Evolutionary conservation across 768 basidiomycete genomes (phyloP), one percentile per base, ranked within the genome.

Genomic region (Collybiopsis luxurians): DNA sequence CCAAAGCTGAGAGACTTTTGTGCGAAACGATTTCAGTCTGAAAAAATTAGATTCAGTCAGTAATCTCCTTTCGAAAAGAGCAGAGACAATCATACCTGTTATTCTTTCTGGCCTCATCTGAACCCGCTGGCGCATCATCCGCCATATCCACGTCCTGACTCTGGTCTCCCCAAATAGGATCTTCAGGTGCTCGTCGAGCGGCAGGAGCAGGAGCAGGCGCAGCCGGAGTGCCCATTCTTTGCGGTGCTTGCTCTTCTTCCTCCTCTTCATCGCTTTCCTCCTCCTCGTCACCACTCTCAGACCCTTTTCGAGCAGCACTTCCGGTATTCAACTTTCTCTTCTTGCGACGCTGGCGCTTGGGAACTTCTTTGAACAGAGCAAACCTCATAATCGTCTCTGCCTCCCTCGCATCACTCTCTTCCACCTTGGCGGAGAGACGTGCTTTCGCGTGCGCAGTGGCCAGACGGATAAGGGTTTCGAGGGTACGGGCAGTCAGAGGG

Each of bases 371-470:
- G 83, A 95, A 99, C 31, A 99, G 82, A 4, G 97, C 97, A 72
- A 94, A 99, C 21, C 95, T 89, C 71, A 99, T 87, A 67, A 98
- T 96, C 66, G 88, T 88, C 69, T 99, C 95, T 2, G 97, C 97
- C 40, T 89, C 87, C 63, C 79, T 80, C 17, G 97, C 95, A 74
- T 99, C 97, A 2, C 77, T 74, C 66, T 88, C 82, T 64, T 92
- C 86, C 11, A 99, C 92, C 61, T 90, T 90, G 43, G 82, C 58
- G 7, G 95, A 95, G 9, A 99, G 79, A 19, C 96, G 87, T 15
- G 94, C 86, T 72, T 99, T 99, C 44, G 97, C 97, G 72, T 99
- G 97, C 1, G 97, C 97, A 17, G 96, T 99, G 4, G 97, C 86
- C 9, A 99, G 82, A 78, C 97, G 97, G 71, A 99, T 99, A 47